Percentiles rank a stretch among this genome's conserved stretches.
phyloP scores from a whole-genome alignment of 2,329 filamentous ascomycete genomes.

The Periconia macrospinosa region DNA sequence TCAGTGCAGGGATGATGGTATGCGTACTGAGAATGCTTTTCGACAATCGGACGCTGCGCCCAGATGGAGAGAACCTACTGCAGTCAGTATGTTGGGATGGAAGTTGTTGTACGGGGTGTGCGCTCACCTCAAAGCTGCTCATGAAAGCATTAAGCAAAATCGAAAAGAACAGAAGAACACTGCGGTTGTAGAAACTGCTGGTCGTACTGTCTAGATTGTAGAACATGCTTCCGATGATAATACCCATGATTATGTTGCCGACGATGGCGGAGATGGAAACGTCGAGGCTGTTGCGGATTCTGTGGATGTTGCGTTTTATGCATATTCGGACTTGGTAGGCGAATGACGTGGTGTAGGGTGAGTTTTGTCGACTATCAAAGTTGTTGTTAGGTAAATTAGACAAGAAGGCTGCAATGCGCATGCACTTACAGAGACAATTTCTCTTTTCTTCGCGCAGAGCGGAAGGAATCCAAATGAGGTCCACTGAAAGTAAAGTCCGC shows the following conservation, averaged over 20 bases:
- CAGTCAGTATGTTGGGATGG: too few species aligned
- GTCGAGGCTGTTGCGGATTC: slow-evolving; percentile 74
- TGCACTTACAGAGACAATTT: too few species aligned
- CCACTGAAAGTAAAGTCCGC: too few species aligned
- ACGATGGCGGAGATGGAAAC: slow-evolving; percentile 69
- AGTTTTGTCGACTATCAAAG: too few species aligned
- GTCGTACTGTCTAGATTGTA: slow-evolving; percentile 71
- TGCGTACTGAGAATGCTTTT: slow-evolving; percentile 84
- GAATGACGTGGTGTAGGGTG: slow-evolving; percentile 76
- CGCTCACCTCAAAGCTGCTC: slow-evolving; percentile 80
- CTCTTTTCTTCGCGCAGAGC: too few species aligned
- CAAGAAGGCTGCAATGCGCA: too few species aligned
- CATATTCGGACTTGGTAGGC: slow-evolving; percentile 76
- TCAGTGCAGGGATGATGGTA: slow-evolving; percentile 89
- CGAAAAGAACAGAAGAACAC: slow-evolving; percentile 71
- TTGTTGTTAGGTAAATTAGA: too few species aligned
- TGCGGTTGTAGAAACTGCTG: slow-evolving; percentile 75
- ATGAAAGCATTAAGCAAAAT: slow-evolving; percentile 40
- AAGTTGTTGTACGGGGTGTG: too few species aligned
- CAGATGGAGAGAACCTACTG: too few species aligned
- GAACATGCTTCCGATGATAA: slow-evolving; percentile 81
- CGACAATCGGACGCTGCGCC: slow-evolving; percentile 85
- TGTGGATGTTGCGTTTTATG: slow-evolving; percentile 75
- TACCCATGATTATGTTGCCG: slow-evolving; percentile 72
- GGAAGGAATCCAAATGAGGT: too few species aligned